Base-by-base conservation (phyloP, 1,284 basidiomycete genomes). In the Vanrija pseudolonga region DNA sequence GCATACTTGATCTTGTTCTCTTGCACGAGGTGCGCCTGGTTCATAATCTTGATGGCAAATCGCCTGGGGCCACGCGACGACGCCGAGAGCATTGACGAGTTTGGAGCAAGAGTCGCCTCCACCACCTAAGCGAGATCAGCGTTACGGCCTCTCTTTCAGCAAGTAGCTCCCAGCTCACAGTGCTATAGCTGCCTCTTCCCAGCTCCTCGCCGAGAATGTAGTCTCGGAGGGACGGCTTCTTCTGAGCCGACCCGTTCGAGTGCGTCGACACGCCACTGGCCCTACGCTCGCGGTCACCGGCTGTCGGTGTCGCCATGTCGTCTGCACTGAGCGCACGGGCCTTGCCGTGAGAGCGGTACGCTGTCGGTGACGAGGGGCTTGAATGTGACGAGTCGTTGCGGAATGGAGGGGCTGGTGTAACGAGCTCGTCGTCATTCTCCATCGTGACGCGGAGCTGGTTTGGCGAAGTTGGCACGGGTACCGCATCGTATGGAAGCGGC, bases 1-100 rank as follows among this genome's bases (percentile, higher is more conserved):
- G 80, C 80, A 56, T 81, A 81, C 55, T 80, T 80, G 3, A 73
- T 76, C 65, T 81, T 81, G 59, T 78, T 79, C 66, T 81, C 78
- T 47, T 76, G 73, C 20, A 77, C 62, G 20, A 78, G 71, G 50
- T 78, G 76, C 19, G 68, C 66, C 61, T 81, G 80, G 60, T 80
- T 79, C 61, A 81, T 77, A 26, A 80, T 77, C 54, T 81, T 81
- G 65, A 81, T 73, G 7, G 80, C 80, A 56, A 77, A 81, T 40
- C 71, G 62, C 9, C 61, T 36, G 47, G 64, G 45, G 15, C 64
- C 38, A 44, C 56, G 50, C 40, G 61, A 48, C 38, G 71, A 55
- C 18, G 60, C 53, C 37, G 39, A 40, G 7, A 40, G 57, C 51
- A 26, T 26, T 15, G 50, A 52, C n/a, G 55, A 43, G 4, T 57